phyloP scores from a whole-genome alignment of 345 rosid genomes.

The Eucalyptus regnans region DNA sequence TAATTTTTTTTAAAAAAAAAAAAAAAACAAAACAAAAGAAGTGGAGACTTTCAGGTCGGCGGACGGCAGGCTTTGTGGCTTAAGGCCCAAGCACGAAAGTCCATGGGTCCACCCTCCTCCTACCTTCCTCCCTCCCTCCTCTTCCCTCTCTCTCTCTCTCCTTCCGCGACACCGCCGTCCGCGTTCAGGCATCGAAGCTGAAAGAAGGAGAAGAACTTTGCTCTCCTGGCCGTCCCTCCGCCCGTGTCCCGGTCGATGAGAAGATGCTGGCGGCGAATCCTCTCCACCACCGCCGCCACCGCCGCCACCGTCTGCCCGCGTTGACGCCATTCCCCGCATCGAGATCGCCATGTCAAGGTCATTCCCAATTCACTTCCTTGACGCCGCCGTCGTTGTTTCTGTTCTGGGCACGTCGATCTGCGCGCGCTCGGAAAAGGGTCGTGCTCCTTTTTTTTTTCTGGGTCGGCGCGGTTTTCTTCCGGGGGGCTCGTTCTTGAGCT shows the following conservation, averaged over 20 bases:
- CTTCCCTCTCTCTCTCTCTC: not conserved
- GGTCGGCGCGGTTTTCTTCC: not conserved
- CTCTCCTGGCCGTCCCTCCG: not conserved
- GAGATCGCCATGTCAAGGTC: slow-evolving; percentile 53
- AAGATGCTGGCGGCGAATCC: slow-evolving; percentile 26
- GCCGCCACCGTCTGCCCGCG: not conserved
- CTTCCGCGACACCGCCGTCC: not conserved
- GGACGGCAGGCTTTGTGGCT: not conserved
- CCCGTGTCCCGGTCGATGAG: slow-evolving; percentile 9
- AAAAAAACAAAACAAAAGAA: not conserved
- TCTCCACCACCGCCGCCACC: not conserved
- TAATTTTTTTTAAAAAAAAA: not conserved
- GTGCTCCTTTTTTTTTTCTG: not conserved
- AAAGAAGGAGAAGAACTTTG: too few relatives aligned
- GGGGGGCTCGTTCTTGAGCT: not conserved
- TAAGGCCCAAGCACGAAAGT: not conserved
- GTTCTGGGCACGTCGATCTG: not conserved
- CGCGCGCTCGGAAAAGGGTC: not conserved
- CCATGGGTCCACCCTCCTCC: not conserved
- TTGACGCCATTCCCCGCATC: not conserved
- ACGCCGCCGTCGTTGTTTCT: not conserved
- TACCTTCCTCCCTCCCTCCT: not conserved
- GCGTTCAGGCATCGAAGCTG: not conserved
- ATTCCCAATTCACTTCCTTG: not conserved
- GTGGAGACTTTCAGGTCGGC: not conserved